Base-by-base conservation (phyloP, 2,329 filamentous ascomycete species). In the Trichoderma gracile region DNA sequence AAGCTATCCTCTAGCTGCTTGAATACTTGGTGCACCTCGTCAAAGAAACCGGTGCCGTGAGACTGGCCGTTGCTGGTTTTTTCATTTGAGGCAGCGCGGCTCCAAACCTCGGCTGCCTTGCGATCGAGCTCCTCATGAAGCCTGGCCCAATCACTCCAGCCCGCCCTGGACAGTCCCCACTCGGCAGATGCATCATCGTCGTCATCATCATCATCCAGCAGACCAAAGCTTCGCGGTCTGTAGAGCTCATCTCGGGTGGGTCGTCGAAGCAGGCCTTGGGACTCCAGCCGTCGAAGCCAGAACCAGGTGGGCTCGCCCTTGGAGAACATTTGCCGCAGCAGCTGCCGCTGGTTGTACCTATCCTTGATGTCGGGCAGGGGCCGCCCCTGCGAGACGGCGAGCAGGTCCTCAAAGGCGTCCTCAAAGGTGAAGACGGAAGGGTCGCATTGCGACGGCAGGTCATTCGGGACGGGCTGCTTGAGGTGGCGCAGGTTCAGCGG, bases 401-500 rank as follows among this genome's bases (percentile, higher is more conserved):
- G 75, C 17, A 87, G 78, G 67, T 86, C 84, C 69, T 86, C 84
- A 66, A 86, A 86, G 53, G 84, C 84, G 67, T 86, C 83, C 38
- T 81, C 77, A 67, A 84, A 86, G 9, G 81, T 83, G 69, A 84
- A 84, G 40, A 76, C 69, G 45, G 69, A 71, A 14, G 73, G 53
- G 63, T 80, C 76, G 38, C 75, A 66, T 50, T 75, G 74, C 4
- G 72, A 65, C 9, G 79, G 77, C 1, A 78, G 73, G 67, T 82
- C 81, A 8, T 72, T 76, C 0, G 83, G 83, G 0, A 76, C 69
- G 2, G 84, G 84, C 66, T 80, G 82, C 8, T 74, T 78, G 8
- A 85, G 75, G 64, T 78, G 71, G 52, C 76, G 76, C 19, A 86
- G 79, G 43, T 70, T 68, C 5, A 70, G 45, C 8, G 75, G 75